Conservation (phyloP, 805 yeast genomes). For the Hanseniaspora occidentalis region DNA sequence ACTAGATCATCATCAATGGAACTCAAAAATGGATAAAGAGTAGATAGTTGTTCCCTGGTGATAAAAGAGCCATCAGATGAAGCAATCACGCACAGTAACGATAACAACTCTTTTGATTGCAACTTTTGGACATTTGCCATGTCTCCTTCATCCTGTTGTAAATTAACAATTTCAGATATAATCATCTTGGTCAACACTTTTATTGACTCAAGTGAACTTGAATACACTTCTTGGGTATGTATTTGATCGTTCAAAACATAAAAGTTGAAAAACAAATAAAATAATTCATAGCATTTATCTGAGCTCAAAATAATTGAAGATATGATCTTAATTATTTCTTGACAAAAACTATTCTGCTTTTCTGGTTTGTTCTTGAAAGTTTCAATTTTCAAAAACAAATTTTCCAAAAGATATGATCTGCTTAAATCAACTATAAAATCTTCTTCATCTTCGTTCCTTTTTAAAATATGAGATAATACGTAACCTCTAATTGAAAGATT, state of each 20-base stretch:
- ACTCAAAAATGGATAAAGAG: slow-evolving; percentile 52
- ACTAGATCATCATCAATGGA: slow-evolving; percentile 32
- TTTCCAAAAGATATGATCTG: slow-evolving; percentile 23
- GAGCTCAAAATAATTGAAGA: slow-evolving; percentile 26
- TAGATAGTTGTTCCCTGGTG: slow-evolving; percentile 50
- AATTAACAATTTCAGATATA: slow-evolving; percentile 17
- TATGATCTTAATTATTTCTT: slow-evolving; percentile 24
- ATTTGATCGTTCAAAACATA: slow-evolving; percentile 26
- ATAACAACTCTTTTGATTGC: slow-evolving; percentile 18
- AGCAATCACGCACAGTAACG: slow-evolving; percentile 41
- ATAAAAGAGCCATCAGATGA: slow-evolving; percentile 36
- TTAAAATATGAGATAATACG: slow-evolving; percentile 36
- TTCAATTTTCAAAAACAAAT: slow-evolving; percentile 24
- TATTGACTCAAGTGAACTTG: slow-evolving; percentile 7
- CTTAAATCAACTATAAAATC: slow-evolving; percentile 36
- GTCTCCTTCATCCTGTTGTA: slow-evolving; percentile 21
- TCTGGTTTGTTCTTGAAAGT: slow-evolving; percentile 8
- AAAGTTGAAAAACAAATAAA: slow-evolving; percentile 36
- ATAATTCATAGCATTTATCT: slow-evolving; percentile 30
- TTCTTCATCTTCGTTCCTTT: slow-evolving; percentile 61
- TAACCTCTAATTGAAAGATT: slow-evolving; percentile 17
- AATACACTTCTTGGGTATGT: slow-evolving; percentile 9
- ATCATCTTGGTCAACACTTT: slow-evolving; percentile 11
- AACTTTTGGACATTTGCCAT: slow-evolving; percentile 5
- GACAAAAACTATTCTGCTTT: slow-evolving; percentile 7